These are phyloP conservation scores for Pyricularia pennisetigena DNA, from an alignment of 2,329 filamentous ascomycete species.

Conservation along the genomic window DNA sequence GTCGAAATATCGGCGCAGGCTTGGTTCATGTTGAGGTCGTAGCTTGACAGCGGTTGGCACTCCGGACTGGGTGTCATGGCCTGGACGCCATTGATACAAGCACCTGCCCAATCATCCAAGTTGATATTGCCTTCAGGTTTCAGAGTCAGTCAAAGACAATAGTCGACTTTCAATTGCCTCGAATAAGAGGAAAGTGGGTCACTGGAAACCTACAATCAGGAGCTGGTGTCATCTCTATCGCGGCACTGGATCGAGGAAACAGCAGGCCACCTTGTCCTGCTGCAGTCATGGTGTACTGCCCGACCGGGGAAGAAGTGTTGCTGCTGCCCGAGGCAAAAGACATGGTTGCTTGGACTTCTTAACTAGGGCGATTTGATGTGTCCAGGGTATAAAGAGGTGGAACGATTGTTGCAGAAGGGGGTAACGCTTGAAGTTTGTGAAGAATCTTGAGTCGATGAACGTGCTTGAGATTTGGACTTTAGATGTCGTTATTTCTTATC, in stretches of 20 bases:
- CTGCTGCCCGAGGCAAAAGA: background rate
- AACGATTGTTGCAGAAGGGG: background rate
- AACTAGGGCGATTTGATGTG: background rate
- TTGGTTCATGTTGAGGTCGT: background rate
- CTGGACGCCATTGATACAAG: background rate
- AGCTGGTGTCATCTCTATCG: background rate
- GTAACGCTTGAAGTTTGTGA: background rate
- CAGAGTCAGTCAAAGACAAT: background rate
- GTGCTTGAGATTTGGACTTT: background rate
- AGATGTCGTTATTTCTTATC: background rate
- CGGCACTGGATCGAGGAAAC: background rate
- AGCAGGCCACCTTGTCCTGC: background rate
- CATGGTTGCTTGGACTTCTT: background rate
- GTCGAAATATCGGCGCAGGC: background rate
- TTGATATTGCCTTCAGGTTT: background rate
- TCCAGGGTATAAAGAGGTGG: background rate
- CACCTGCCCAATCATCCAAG: background rate
- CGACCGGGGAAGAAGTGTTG: background rate
- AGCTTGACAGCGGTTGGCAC: background rate
- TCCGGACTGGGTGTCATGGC: background rate
- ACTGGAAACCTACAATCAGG: background rate
- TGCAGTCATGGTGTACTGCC: background rate
- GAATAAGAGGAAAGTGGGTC: background rate
- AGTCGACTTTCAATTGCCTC: background rate
- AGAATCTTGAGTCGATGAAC: background rate